phyloP scores from a whole-genome alignment of 495 filamentous ascomycete genomes.

The Aspergillus coremiiformis region DNA sequence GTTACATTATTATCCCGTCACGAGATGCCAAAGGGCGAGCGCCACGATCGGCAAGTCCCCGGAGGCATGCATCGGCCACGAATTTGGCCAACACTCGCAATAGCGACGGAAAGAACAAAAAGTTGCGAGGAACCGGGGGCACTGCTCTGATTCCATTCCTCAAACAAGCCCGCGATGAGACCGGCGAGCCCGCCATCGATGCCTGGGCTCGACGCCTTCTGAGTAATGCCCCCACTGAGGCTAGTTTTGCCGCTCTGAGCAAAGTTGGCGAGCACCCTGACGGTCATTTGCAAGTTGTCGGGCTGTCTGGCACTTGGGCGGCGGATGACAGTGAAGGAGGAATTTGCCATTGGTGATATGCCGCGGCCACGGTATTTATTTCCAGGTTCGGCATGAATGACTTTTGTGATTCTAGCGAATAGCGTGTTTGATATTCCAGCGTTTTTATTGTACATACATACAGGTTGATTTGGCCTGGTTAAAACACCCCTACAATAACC shows the following conservation, averaged over 20 bases:
- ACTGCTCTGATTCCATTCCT: slow-evolving; percentile 90
- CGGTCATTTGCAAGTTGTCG: slow-evolving; percentile 61
- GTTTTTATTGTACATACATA: neutral
- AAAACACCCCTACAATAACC: too few relatives aligned
- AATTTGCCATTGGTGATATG: slow-evolving; percentile 54
- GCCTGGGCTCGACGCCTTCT: slow-evolving; percentile 72
- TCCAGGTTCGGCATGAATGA: neutral
- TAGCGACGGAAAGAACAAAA: slow-evolving; percentile 43
- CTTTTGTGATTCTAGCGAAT: neutral
- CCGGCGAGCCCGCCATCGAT: slow-evolving; percentile 83
- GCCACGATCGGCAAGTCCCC: slow-evolving; percentile 39
- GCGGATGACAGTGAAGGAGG: slow-evolving; percentile 77
- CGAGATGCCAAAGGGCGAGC: slow-evolving; percentile 43
- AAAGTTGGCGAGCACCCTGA: slow-evolving; percentile 60
- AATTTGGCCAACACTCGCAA: slow-evolving; percentile 61
- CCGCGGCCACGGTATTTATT: too few relatives aligned
- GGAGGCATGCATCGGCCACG: slow-evolving; percentile 34
- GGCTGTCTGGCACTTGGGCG: slow-evolving; percentile 77
- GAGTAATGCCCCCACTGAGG: slow-evolving; percentile 44
- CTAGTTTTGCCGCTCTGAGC: slow-evolving; percentile 42
- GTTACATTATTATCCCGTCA: slow-evolving; percentile 78
- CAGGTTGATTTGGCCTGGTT: too few relatives aligned
- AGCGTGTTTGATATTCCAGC: neutral
- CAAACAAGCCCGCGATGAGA: slow-evolving; percentile 93
- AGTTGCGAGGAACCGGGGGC: slow-evolving; percentile 83